phyloP scores from a whole-genome alignment of 176 grass and related monocot species.

The sorghum (Sorghum bicolor) region DNA sequence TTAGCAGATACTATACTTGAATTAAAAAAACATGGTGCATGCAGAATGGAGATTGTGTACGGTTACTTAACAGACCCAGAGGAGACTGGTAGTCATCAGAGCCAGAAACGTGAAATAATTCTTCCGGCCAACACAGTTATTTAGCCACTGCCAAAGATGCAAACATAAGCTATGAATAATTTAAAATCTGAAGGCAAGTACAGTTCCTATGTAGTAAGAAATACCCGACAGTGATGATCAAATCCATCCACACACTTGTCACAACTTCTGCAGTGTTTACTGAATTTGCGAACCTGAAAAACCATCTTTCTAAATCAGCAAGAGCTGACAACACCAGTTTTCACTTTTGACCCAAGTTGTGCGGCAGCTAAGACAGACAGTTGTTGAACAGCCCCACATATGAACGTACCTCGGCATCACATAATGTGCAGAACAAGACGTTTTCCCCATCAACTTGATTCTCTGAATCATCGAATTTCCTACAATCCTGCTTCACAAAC shows the following conservation, averaged over 20 bases:
- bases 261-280: conserved; percentile 93
- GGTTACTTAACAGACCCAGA: conserved; percentile 60
- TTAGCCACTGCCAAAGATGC: conserved; percentile 72
- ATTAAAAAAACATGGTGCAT: neutral
- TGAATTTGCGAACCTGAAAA: conserved; percentile 74
- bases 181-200: conserved; percentile 14
- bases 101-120: conserved; percentile 85
- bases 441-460: conserved; percentile 63
- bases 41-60: conserved; percentile 18
- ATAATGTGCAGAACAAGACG: conserved; percentile 82
- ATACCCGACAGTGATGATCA: conserved; percentile 93
- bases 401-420: conserved; percentile 68
- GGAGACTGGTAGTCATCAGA: conserved; percentile 71
- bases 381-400: neutral
- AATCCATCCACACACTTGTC: conserved; percentile 96
- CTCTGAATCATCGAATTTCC: conserved; percentile 57
- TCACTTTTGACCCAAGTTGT: conserved; percentile 19
- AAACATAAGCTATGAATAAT: conserved; percentile 5
- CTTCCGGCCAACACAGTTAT: conserved; percentile 91
- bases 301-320: conserved; percentile 9
- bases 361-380: conserved; percentile 5
- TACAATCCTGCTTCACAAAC: conserved; percentile 77
- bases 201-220: conserved; percentile 7
- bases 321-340: neutral
- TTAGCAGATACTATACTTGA: neutral